Base-by-base conservation (phyloP, 352 stramenopile species). In the Phytophthora vignae region DNA sequence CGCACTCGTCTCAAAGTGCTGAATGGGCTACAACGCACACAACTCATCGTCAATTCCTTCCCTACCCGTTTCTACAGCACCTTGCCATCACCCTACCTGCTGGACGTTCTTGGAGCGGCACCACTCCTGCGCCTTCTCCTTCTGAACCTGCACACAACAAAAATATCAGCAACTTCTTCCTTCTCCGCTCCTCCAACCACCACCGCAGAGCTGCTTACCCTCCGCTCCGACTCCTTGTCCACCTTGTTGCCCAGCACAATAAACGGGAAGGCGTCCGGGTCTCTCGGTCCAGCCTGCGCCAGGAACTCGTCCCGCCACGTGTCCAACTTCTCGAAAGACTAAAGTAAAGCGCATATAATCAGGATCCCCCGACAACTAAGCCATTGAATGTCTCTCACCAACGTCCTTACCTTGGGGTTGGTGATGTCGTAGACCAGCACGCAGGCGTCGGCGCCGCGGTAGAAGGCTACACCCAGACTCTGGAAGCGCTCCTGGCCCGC, bases 381-480 rank as follows among this genome's bases (percentile, higher is more conserved):
- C 9, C 33, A 5, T 3, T 31, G 27, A 31, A 31, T 7, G 4
- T 31, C 33, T 8, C 10, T 10, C 33, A 40, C 8, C 4, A 15
- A 14, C 9, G 33, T 4, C 58, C 5, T 11, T 1, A 72, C 88
- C 81, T 98, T 98, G 14, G 95, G 88, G 82, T 99, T 99, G 1
- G 98, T 99, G 56, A 99, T 98, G 79, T 99, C 98, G 83, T 99
- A 99, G 0, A 99, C 97, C 17, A 99, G 84, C 52, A 99, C 94
- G 62, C 97, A 99, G 9, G 97, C 98, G 85, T 99, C 98, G 0
- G 98, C 97, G 15, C 98, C 98, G 53, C 98, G 88, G 79, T 99
- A 99, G 82, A 99, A 99, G 14, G 97, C 97, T 11, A 98, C 91
- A 12, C 98, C 98, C 29, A 99, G 85, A 58, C 89, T 98, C 87